Evolutionary conservation across 2,329 filamentous ascomycete species (phyloP).

Genomic region (Nemania diffusa): DNA sequence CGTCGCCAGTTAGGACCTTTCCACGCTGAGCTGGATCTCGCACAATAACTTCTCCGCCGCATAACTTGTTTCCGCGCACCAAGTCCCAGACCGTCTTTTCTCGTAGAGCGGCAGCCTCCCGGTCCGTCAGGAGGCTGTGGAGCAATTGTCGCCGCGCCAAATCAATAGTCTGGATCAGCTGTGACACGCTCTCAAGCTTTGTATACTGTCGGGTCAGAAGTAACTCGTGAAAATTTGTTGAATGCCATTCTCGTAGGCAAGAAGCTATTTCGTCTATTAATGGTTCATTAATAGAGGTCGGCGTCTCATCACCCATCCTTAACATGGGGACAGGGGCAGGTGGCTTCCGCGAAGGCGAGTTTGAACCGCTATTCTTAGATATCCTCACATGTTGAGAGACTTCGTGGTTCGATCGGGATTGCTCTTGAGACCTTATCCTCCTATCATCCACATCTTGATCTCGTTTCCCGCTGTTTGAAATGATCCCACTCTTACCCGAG

Average conservation of each 20-base stretch:
- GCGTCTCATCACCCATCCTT: slow-evolving; percentile 96
- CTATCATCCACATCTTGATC: slow-evolving; percentile 42
- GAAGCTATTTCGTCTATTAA: slow-evolving; percentile 97
- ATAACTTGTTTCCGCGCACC: slow-evolving; percentile 92
- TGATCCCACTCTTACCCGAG: slow-evolving; percentile 65
- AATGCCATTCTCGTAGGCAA: slow-evolving; percentile 97
- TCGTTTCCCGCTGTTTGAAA: slow-evolving; percentile 52
- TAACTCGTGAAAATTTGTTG: slow-evolving; percentile 92
- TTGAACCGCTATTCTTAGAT: slow-evolving; percentile 66
- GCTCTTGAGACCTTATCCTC: slow-evolving; percentile 38
- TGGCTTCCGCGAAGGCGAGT: slow-evolving; percentile 66
- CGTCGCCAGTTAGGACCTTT: slow-evolving; percentile 87
- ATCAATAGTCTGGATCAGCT: slow-evolving; percentile 84
- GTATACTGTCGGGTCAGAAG: slow-evolving; percentile 85
- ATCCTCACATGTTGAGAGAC: slow-evolving; percentile 53
- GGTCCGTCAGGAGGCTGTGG: slow-evolving; percentile 89
- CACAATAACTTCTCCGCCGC: slow-evolving; percentile 93
- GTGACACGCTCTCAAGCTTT: slow-evolving; percentile 81
- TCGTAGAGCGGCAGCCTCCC: slow-evolving; percentile 82
- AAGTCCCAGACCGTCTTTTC: slow-evolving; percentile 96
- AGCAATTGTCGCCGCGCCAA: slow-evolving; percentile 87
- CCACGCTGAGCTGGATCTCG: slow-evolving; percentile 86
- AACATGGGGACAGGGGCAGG: slow-evolving; percentile 95
- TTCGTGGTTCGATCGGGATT: slow-evolving; percentile 8
- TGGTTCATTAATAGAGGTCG: slow-evolving; percentile 87